Conservation (phyloP, 495 filamentous ascomycete species). For the Tricharina praecox region DNA sequence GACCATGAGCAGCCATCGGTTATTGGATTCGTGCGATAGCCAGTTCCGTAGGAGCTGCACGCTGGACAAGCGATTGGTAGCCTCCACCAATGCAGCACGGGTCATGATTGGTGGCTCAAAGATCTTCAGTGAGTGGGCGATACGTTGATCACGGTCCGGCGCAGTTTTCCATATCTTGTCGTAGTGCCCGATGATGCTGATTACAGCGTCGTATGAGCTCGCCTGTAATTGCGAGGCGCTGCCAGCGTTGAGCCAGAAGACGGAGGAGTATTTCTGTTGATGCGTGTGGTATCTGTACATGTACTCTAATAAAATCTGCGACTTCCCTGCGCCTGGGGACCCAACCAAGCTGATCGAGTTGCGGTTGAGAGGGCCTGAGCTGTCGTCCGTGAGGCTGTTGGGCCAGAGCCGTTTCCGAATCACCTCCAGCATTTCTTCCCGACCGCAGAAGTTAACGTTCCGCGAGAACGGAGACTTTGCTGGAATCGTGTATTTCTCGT, state of each 20-base stretch:
- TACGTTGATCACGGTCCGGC: not conserved
- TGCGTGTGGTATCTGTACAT: slow-evolving; percentile 3
- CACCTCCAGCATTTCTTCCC: not conserved
- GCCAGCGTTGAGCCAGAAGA: slow-evolving; percentile 14
- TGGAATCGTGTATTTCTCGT: slow-evolving; percentile 3
- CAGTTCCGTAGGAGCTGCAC: slow-evolving; percentile 2
- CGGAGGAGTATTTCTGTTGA: slow-evolving; percentile 1
- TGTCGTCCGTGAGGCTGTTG: not conserved
- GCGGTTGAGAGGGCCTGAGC: not conserved
- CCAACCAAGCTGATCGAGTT: not conserved
- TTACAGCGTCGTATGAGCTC: not conserved
- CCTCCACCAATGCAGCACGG: not conserved
- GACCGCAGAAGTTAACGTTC: slow-evolving; percentile 6
- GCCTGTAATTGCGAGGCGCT: slow-evolving; percentile 2
- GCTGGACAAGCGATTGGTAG: not conserved
- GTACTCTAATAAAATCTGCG: slow-evolving; percentile 11
- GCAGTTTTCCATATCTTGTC: not conserved
- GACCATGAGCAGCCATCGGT: slow-evolving; percentile 7
- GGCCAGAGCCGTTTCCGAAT: not conserved
- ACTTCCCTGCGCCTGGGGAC: slow-evolving; percentile 9
- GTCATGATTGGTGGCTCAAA: not conserved
- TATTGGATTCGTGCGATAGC: not conserved
- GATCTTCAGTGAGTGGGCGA: not conserved
- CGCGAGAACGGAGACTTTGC: not conserved
- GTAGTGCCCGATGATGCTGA: slow-evolving; percentile 5